Percentiles rank a stretch among this genome's conserved stretches.
These are phyloP conservation scores for Plenodomus biglobosus DNA, from an alignment of 2,329 filamentous ascomycete genomes.

Conservation along the genomic window DNA sequence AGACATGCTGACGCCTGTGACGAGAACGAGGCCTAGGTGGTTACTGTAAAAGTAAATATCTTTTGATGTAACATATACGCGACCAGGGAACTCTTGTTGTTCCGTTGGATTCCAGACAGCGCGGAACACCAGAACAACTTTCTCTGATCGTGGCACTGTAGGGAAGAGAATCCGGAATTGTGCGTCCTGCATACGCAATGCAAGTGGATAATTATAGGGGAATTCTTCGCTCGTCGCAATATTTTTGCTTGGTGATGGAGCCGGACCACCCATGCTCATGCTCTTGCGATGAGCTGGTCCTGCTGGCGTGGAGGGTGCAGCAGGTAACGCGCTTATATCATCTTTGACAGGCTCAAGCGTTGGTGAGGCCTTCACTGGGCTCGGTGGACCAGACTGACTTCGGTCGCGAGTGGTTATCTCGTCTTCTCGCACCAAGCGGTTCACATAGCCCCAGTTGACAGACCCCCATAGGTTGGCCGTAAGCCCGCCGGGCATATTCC, in stretches of 20 bases:
- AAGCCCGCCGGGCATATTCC: slow-evolving; percentile 77
- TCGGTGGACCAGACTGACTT: slow-evolving; percentile 40
- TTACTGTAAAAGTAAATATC: slow-evolving; percentile 97
- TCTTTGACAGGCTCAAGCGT: slow-evolving; percentile 23
- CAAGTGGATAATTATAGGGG: slow-evolving; percentile 75
- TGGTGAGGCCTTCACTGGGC: slow-evolving; percentile 30
- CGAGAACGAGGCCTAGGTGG: slow-evolving; percentile 85
- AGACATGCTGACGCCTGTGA: slow-evolving; percentile 73
- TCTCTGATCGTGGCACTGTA: slow-evolving; percentile 72
- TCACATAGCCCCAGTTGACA: slow-evolving; percentile 74
- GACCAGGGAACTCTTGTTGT: slow-evolving; percentile 75
- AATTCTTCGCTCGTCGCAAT: slow-evolving; percentile 56
- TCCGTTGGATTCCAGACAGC: slow-evolving; percentile 83
- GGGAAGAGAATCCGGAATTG: slow-evolving; percentile 94
- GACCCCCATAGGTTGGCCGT: slow-evolving; percentile 95
- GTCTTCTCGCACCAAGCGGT: slow-evolving; percentile 61
- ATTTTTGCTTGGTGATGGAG: slow-evolving; percentile 18
- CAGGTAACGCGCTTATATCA: slow-evolving; percentile 7
- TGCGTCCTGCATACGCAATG: slow-evolving; percentile 82
- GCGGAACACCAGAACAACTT: slow-evolving; percentile 86
- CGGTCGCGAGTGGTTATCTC: slow-evolving; percentile 37
- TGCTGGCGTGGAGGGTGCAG: slow-evolving; percentile 16
- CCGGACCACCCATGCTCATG: slow-evolving; percentile 54
- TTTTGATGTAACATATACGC: slow-evolving; percentile 83
- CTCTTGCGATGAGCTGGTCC: slow-evolving; percentile 55